Evolutionary conservation across 2,329 filamentous ascomycete genomes (phyloP).

Genomic region (Hirsutella rhossiliensis): DNA sequence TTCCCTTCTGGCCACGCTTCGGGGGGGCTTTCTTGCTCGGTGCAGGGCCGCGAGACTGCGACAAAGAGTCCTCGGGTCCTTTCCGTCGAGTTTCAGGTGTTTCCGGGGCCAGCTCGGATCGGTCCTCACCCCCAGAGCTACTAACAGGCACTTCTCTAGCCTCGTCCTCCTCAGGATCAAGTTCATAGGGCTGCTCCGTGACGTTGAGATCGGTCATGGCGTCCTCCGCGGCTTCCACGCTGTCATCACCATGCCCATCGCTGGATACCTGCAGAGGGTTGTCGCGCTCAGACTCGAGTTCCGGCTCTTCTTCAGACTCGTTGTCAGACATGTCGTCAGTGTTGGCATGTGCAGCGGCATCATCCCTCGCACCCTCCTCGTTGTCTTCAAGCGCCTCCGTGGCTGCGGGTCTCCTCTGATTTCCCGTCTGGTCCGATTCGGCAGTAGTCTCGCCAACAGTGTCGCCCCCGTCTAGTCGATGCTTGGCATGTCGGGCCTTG

Average conservation of each 20-base stretch:
- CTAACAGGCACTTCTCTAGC: slow-evolving; percentile 13
- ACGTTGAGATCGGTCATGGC: slow-evolving; percentile 13
- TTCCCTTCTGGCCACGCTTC: slow-evolving; percentile 67
- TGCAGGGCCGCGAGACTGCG: slow-evolving; percentile 2
- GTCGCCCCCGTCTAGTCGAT: slow-evolving; percentile 28
- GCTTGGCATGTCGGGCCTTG: slow-evolving; percentile 66
- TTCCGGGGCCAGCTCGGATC: slow-evolving; percentile 5
- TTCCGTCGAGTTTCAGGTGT: slow-evolving; percentile 9
- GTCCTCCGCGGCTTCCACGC: slow-evolving; percentile 13
- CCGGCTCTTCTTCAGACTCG: slow-evolving; percentile 20
- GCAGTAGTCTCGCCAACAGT: neutral
- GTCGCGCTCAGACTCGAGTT: slow-evolving; percentile 17
- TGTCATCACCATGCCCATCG: slow-evolving; percentile 13
- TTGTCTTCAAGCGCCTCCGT: slow-evolving; percentile 10
- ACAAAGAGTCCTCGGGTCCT: slow-evolving; percentile 3
- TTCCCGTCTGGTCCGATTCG: neutral
- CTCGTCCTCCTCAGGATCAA: slow-evolving; percentile 6
- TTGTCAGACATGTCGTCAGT: slow-evolving; percentile 18
- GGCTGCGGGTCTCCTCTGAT: slow-evolving; percentile 7
- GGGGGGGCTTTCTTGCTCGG: slow-evolving; percentile 26
- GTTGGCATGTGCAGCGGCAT: slow-evolving; percentile 11
- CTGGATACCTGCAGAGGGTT: slow-evolving; percentile 24
- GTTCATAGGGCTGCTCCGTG: slow-evolving; percentile 6
- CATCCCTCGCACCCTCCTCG: slow-evolving; percentile 7
- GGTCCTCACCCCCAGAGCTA: slow-evolving; percentile 6